phyloP scores from a whole-genome alignment of 148 eudicot species.

The Amaranthus cruentus region DNA sequence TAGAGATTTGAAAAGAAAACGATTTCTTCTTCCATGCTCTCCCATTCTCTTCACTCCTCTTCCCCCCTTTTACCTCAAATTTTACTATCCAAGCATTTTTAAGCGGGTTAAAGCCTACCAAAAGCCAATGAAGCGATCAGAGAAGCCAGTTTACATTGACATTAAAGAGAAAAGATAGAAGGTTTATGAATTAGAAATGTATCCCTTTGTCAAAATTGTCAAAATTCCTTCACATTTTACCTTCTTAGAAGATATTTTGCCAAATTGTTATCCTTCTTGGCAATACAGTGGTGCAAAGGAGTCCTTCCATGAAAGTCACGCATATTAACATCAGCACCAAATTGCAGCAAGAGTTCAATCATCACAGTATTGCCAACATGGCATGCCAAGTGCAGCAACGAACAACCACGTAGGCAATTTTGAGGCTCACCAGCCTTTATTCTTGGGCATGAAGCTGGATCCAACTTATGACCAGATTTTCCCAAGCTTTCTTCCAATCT shows the following conservation, averaged over 20 bases:
- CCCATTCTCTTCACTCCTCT: no score
- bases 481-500: conserved; percentile 28
- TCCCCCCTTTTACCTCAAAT: no score
- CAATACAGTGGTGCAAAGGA: conserved; percentile 90
- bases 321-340: conserved; percentile 77
- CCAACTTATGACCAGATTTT: conserved; percentile 32
- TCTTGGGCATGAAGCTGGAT: conserved; percentile 56
- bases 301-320: conserved; percentile 87
- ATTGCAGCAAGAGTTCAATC: conserved; percentile 84
- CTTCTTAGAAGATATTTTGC: conserved; percentile 90
- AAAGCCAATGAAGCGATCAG: not conserved
- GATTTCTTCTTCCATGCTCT: no score
- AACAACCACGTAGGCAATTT: conserved; percentile 67
- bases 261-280: conserved; percentile 53
- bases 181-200: not conserved
- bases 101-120: no score
- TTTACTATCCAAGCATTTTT: no score
- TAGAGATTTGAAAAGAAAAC: no score
- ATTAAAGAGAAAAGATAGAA: no score
- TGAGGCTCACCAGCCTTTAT: conserved; percentile 44
- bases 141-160: not conserved
- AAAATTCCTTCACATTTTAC: conserved; percentile 28
- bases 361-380: conserved; percentile 56
- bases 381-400: conserved; percentile 85
- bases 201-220: not conserved